phyloP scores from a whole-genome alignment of 2,329 filamentous ascomycete species.

The Trichoderma simmonsii region DNA sequence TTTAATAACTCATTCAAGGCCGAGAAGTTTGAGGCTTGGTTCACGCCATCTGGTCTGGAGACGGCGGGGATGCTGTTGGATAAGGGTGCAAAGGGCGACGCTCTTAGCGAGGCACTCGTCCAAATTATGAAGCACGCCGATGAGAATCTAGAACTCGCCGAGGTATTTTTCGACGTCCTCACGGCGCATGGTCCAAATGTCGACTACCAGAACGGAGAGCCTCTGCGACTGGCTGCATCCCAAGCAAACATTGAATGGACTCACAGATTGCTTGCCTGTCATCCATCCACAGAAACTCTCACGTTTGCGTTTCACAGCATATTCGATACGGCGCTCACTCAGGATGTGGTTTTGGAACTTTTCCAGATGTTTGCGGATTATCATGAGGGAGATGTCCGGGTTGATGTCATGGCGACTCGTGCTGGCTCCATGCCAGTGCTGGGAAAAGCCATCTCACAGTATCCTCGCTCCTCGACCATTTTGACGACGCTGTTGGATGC shows the following conservation, averaged over 20 bases:
- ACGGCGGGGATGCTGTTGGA: slow-evolving; percentile 48
- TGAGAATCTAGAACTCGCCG: slow-evolving; percentile 37
- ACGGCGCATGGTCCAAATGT: slow-evolving; percentile 42
- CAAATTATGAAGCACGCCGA: slow-evolving; percentile 44
- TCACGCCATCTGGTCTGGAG: slow-evolving; percentile 45
- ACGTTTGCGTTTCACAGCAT: slow-evolving; percentile 54
- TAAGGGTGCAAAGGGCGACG: slow-evolving; percentile 47
- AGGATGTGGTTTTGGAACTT: slow-evolving; percentile 49
- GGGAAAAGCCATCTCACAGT: slow-evolving; percentile 51
- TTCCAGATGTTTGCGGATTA: slow-evolving; percentile 52
- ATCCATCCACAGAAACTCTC: slow-evolving; percentile 49
- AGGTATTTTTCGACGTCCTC: slow-evolving; percentile 44
- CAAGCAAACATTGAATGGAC: slow-evolving; percentile 50
- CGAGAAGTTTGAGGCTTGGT: slow-evolving; percentile 42
- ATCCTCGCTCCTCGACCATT: slow-evolving; percentile 53
- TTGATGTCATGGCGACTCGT: slow-evolving; percentile 50
- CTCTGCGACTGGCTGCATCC: slow-evolving; percentile 52
- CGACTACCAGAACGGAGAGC: slow-evolving; percentile 52
- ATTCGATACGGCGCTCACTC: slow-evolving; percentile 48
- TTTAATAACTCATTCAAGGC: slow-evolving; percentile 46
- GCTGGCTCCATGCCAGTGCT: slow-evolving; percentile 47
- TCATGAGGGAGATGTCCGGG: slow-evolving; percentile 42
- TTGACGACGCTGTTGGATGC: slow-evolving; percentile 52
- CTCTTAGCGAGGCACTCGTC: slow-evolving; percentile 45
- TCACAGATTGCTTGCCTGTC: slow-evolving; percentile 46